A percentile compares a stretch with the other conserved stretches of the same genome.
These are phyloP conservation scores for Auriscalpium orientale DNA, from an alignment of 768 basidiomycete genomes.

Conservation along the genomic window DNA sequence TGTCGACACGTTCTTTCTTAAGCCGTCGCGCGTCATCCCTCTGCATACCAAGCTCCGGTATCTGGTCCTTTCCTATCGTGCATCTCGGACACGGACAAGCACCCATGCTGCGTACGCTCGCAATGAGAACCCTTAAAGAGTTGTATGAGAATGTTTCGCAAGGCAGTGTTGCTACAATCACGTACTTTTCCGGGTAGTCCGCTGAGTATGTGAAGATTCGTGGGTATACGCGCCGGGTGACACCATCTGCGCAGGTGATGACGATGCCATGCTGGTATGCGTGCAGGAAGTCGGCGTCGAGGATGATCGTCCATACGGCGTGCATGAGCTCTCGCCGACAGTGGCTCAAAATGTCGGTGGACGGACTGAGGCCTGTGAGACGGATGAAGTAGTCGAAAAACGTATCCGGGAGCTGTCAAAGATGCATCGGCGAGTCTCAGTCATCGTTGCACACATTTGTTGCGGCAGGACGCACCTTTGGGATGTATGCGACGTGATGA, in stretches of 20 bases:
- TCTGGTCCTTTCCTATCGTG: constrained; percentile 11
- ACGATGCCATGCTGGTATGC: constrained; percentile 23
- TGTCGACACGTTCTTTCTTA: constrained; percentile 9
- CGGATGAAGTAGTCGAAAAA: constrained; percentile 21
- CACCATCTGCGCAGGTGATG: constrained; percentile 21
- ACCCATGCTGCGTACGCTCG: constrained; percentile 18
- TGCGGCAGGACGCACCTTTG: constrained; percentile 6
- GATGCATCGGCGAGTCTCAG: background rate
- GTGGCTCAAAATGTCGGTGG: constrained; percentile 21
- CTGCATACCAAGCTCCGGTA: constrained; percentile 16
- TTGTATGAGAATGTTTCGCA: background rate
- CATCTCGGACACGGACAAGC: constrained; percentile 26
- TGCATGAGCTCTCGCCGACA: constrained; percentile 27
- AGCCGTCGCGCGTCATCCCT: constrained; percentile 6
- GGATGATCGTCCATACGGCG: constrained; percentile 18
- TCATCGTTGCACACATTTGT: background rate
- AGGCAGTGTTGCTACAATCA: background rate
- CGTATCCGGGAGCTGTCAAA: constrained; percentile 21
- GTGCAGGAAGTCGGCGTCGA: constrained; percentile 17
- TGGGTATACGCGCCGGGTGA: constrained; percentile 18
- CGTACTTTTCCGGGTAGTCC: constrained; percentile 31
- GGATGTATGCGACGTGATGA: constrained; percentile 18
- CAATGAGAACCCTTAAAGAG: constrained; percentile 18
- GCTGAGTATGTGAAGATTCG: constrained; percentile 24
- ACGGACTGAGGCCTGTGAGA: constrained; percentile 7